Percentiles rank a stretch among this genome's conserved stretches.
Evolutionary conservation across 495 filamentous ascomycete genomes (phyloP).

Genomic region (Acidomyces sp.): DNA sequence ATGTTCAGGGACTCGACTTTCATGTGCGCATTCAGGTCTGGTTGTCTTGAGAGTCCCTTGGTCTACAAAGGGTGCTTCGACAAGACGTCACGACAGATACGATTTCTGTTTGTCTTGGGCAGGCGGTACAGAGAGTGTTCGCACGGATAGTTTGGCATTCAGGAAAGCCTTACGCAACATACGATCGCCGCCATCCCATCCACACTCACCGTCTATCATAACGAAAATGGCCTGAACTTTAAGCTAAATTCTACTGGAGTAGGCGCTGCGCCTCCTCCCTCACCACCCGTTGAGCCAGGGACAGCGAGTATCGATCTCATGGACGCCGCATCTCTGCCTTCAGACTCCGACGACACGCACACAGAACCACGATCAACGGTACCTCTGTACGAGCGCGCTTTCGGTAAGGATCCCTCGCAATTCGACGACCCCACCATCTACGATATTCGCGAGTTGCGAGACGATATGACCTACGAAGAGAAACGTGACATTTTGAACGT

Average conservation of each 20-base stretch:
- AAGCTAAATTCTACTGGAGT: constrained; percentile 1
- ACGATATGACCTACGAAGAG: constrained; percentile 66
- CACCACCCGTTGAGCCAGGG: constrained; percentile 11
- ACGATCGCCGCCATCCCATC: too few species aligned
- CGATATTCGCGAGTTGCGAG: constrained; percentile 63
- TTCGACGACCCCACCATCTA: constrained; percentile 92
- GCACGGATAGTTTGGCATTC: too few species aligned
- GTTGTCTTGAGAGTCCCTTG: too few species aligned
- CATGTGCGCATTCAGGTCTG: too few species aligned
- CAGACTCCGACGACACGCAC: constrained; percentile 35
- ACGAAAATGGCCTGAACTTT: not conserved
- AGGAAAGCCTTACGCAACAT: too few species aligned
- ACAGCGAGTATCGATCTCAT: constrained; percentile 12
- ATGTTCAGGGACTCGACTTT: too few species aligned
- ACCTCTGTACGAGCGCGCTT: constrained; percentile 57
- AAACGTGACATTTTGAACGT: constrained; percentile 80
- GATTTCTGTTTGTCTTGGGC: too few species aligned
- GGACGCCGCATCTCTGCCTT: constrained; percentile 9
- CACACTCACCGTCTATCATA: not conserved
- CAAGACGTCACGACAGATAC: too few species aligned
- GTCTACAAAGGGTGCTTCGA: too few species aligned
- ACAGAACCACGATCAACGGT: constrained; percentile 61
- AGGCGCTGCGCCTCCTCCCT: constrained; percentile 14
- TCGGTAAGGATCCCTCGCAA: constrained; percentile 81
- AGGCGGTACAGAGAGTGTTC: too few species aligned